A percentile compares a stretch with the other conserved stretches of the same genome.
These are phyloP conservation scores for Coemansia sp. DNA, from an alignment of 192 early-diverging fungal genomes.

Conservation along the genomic window DNA sequence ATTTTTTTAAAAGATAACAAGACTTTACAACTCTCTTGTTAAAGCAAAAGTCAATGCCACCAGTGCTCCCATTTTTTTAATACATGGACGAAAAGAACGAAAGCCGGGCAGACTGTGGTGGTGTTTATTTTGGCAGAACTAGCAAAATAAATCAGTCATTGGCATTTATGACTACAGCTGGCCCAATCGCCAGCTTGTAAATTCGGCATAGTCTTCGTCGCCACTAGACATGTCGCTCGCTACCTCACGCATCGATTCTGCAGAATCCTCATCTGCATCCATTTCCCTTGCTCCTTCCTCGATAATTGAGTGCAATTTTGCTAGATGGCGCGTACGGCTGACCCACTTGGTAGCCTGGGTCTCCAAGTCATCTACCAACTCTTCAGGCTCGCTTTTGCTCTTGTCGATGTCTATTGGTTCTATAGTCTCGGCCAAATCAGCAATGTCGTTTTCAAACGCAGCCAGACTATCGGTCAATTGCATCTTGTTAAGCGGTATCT, in stretches of 20 bases:
- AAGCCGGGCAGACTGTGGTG: no score
- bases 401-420: not conserved
- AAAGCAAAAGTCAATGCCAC: no score
- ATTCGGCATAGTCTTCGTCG: slow-evolving; percentile 14
- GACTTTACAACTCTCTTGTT: no score
- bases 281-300: slow-evolving; percentile 20
- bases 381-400: not conserved
- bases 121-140: no score
- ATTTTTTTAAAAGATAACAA: no score
- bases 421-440: slow-evolving; percentile 1
- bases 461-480: slow-evolving; percentile 17
- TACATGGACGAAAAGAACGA: no score
- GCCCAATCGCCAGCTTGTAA: slow-evolving; percentile 21
- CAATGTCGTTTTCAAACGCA: slow-evolving; percentile 26
- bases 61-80: no score
- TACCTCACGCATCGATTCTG: not conserved
- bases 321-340: slow-evolving; percentile 9
- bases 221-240: slow-evolving; percentile 4
- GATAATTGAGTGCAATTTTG: slow-evolving; percentile 20
- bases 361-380: not conserved
- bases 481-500: not conserved
- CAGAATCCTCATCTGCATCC: slow-evolving; percentile 9
- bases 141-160: no score
- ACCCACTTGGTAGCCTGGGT: slow-evolving; percentile 18
- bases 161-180: not conserved